These are phyloP conservation scores for Tolypocladium sp. DNA, from an alignment of 2,329 filamentous ascomycete genomes.

Conservation along the genomic window DNA sequence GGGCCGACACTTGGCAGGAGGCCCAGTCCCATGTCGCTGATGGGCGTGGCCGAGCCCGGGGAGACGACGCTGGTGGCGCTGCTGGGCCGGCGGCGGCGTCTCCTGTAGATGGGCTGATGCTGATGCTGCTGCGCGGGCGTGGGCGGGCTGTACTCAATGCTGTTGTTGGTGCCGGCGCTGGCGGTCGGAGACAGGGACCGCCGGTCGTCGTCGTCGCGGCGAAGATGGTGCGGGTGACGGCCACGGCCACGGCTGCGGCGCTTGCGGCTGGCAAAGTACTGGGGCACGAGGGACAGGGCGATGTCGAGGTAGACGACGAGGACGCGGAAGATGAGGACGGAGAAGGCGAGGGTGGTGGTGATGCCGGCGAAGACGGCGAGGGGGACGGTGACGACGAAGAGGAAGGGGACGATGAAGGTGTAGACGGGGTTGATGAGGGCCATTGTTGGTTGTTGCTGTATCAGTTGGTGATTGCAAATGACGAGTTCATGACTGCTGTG, in stretches of 20 bases:
- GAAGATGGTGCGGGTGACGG: slow-evolving; percentile 4
- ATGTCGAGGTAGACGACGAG: slow-evolving; percentile 56
- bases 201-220: slow-evolving; percentile 9
- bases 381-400: slow-evolving; percentile 53
- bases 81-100: slow-evolving; percentile 24
- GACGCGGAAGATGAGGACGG: slow-evolving; percentile 51
- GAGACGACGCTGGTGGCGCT: slow-evolving; percentile 21
- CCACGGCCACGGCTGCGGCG: slow-evolving; percentile 15
- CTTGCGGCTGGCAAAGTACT: slow-evolving; percentile 37
- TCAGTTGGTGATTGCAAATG: slow-evolving; percentile 2
- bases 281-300: slow-evolving; percentile 45
- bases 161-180: slow-evolving; percentile 10
- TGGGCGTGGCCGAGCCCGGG: slow-evolving; percentile 20
- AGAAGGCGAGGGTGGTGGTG: slow-evolving; percentile 53
- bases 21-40: slow-evolving; percentile 26
- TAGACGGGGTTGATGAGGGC: slow-evolving; percentile 45
- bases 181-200: slow-evolving; percentile 8
- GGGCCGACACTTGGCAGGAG: slow-evolving; percentile 39
- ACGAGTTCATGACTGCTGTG: slow-evolving; percentile 7
- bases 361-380: slow-evolving; percentile 53
- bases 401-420: slow-evolving; percentile 49
- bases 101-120: slow-evolving; percentile 9
- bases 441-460: slow-evolving; percentile 25
- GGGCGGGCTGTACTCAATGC: slow-evolving; percentile 8
- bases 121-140: neutral